These are phyloP conservation scores for Limtongozyma cylindracea DNA, from an alignment of 805 yeast genomes.

Conservation along the genomic window DNA sequence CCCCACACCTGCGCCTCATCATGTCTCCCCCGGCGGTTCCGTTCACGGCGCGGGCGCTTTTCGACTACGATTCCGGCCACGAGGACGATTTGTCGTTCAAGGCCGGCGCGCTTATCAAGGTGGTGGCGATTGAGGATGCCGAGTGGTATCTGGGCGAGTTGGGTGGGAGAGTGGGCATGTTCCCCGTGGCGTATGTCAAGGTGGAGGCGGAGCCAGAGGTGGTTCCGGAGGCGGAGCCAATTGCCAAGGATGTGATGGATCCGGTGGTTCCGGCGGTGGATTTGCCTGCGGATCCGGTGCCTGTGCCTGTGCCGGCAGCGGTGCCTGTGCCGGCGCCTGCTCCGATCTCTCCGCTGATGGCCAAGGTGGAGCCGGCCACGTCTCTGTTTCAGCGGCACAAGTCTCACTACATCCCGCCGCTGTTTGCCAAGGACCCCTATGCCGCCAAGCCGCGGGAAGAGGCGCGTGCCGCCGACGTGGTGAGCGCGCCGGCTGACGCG, in stretches of 20 bases:
- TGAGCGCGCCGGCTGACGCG: constrained; percentile 2
- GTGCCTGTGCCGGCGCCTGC: too few species aligned
- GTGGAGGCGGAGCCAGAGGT: background rate
- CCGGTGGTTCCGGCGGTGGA: background rate
- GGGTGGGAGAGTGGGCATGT: constrained; percentile 48
- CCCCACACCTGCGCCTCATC: too few species aligned
- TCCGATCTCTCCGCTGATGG: too few species aligned
- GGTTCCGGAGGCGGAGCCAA: background rate
- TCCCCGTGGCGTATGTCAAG: constrained; percentile 69
- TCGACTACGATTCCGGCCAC: constrained; percentile 31
- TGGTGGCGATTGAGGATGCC: constrained; percentile 62
- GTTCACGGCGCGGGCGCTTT: constrained; percentile 43
- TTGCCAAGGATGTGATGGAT: background rate
- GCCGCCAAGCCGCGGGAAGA: constrained; percentile 19
- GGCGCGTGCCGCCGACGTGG: constrained; percentile 6
- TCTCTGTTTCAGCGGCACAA: too few species aligned
- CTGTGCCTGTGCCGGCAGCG: too few species aligned
- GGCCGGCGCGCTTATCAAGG: constrained; percentile 46
- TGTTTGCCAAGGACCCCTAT: too few species aligned
- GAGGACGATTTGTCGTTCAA: constrained; percentile 65
- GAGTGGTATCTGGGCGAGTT: constrained; percentile 75
- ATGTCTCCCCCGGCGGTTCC: too few species aligned
- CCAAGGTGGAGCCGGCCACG: too few species aligned
- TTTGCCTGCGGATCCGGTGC: too few species aligned
- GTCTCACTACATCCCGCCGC: too few species aligned